Evolutionary conservation across 1,139 yeast genomes (phyloP).

Genomic region (Debaryomyces nepalensis): DNA sequence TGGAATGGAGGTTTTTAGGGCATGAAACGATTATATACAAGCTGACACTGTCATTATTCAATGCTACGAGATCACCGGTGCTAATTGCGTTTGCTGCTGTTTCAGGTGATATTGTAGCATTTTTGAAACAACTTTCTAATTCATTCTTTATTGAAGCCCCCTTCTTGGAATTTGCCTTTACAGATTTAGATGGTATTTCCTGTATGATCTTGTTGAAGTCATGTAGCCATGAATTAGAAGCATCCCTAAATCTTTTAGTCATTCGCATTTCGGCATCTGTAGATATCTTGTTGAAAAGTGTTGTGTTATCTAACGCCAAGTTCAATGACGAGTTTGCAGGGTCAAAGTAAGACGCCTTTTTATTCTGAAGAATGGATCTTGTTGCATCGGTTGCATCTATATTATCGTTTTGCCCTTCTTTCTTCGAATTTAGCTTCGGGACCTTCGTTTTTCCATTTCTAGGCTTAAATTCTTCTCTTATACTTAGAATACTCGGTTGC

Average conservation of each 20-base stretch:
- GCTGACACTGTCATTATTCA: constrained; percentile 34
- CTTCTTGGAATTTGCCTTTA: constrained; percentile 1
- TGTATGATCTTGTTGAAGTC: not conserved
- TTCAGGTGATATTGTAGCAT: constrained; percentile 32
- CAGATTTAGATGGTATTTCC: not conserved
- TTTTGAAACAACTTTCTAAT: constrained; percentile 21
- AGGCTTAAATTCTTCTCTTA: constrained; percentile 3
- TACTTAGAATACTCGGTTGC: not conserved
- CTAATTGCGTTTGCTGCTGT: constrained; percentile 29
- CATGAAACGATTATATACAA: constrained; percentile 38
- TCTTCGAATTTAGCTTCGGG: not conserved
- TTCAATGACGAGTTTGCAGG: constrained; percentile 19
- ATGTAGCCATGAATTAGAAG: constrained; percentile 30
- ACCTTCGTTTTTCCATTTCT: not conserved
- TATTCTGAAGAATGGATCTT: constrained; percentile 10
- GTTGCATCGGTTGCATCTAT: constrained; percentile 8
- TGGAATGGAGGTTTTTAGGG: constrained; percentile 34
- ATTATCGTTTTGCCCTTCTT: not conserved
- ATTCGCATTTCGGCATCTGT: constrained; percentile 23
- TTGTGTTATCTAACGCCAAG: constrained; percentile 15
- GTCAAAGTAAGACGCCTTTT: constrained; percentile 15
- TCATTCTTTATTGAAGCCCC: constrained; percentile 17
- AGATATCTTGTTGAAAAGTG: constrained; percentile 22
- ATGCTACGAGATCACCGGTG: constrained; percentile 46
- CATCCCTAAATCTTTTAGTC: constrained; percentile 23